Conservation (phyloP, 2,329 filamentous ascomycete species). For the Coniochaeta sp. region DNA sequence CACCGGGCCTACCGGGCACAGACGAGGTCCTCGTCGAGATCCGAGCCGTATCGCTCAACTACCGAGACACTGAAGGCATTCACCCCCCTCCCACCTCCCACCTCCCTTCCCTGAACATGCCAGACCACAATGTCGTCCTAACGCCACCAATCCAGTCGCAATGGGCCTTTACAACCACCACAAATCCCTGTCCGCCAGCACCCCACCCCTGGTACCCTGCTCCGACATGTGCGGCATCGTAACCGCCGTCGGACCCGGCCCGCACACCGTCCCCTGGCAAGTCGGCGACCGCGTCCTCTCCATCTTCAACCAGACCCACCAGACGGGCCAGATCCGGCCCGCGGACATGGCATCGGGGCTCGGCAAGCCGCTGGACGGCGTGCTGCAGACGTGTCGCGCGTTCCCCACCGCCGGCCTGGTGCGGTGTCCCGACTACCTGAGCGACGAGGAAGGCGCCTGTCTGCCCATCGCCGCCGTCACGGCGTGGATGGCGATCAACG, state of each 20-base stretch:
- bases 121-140: neutral
- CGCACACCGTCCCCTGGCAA: conserved; percentile 33
- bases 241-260: conserved; percentile 37
- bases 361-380: conserved; percentile 52
- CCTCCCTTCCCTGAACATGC: too few relatives aligned
- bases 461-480: conserved; percentile 56
- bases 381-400: conserved; percentile 51
- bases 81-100: too few relatives aligned
- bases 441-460: conserved; percentile 51
- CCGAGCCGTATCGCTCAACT: conserved; percentile 39
- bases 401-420: conserved; percentile 52
- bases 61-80: conserved; percentile 40
- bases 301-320: conserved; percentile 52
- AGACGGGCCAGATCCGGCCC: conserved; percentile 51
- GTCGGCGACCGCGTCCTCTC: conserved; percentile 59
- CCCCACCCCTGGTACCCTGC: conserved; percentile 49
- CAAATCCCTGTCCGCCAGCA: conserved; percentile 34
- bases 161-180: conserved; percentile 64
- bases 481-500: conserved; percentile 59
- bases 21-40: conserved; percentile 46
- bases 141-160: conserved; percentile 38
- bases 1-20: conserved; percentile 37
- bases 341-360: conserved; percentile 49
- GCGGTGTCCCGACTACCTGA: conserved; percentile 46
- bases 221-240: conserved; percentile 65